Base-by-base conservation (phyloP, 768 basidiomycete genomes). In the Amylocystis lapponica region DNA sequence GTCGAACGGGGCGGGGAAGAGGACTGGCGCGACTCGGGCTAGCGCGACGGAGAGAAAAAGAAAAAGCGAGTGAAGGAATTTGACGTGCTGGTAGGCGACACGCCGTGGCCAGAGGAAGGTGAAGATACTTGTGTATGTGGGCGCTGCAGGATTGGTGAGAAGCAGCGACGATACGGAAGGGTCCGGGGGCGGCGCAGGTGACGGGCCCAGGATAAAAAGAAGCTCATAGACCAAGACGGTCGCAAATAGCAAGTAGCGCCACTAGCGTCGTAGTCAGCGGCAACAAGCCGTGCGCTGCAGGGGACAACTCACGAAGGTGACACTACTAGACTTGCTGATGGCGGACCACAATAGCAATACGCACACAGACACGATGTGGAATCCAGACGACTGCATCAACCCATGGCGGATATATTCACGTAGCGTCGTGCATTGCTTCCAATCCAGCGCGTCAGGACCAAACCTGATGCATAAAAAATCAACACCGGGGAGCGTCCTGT, bases 191-290 rank as follows among this genome's bases (percentile, higher is more conserved):
- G 65, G 35, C n/a, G 67, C 53, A 0, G 72, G 70, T 17, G 78
- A 73, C 0, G 82, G 79, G 1, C 76, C 68, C 39, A 91, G 68
- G 34, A 87, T 68, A 43, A 87, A 74, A 19, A 71, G 67, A 40
- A 89, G 64, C 58, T 91, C 88, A 11, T 72, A 70, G 4, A 74
- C 71, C 36, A 82, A 71, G 40, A 81, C 63, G 22, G 71, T 64
- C n/a, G 74, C 62, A 53, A 82, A 86, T n/a, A 87, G 65, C 40
- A 83, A 63, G 60, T 84, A 88, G 13, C 88, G 79, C 89, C 89
- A 92, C 87, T 89, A 52, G 11, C 1, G 8, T 11, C 36, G 20
- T 8, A 14, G 19, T 37, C 6, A 20, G 36, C 17, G 27, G 36
- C 16, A 39, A 35, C 13, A 17, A 14, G 23, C 2, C n/a, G 12